These are phyloP conservation scores for Mycosarcoma mackinlayi DNA, from an alignment of 1,284 basidiomycete genomes.

Conservation along the genomic window DNA sequence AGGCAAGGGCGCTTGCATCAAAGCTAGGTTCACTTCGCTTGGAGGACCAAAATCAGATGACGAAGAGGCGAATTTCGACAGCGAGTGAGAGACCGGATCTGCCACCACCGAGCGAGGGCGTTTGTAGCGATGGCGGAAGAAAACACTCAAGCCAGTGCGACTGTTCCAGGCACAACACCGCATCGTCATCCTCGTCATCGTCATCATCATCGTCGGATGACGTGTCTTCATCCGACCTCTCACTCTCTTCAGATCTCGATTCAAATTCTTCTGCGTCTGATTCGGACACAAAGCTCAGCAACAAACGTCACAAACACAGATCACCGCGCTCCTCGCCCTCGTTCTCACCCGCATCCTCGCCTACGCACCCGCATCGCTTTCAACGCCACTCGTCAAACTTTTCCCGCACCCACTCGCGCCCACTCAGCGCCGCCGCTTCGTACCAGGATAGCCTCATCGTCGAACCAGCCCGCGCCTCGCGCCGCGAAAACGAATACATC, in stretches of 20 bases:
- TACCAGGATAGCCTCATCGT: conserved; percentile 73
- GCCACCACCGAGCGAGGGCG: conserved; percentile 32
- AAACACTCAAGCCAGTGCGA: conserved; percentile 1
- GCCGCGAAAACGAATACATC: conserved; percentile 81
- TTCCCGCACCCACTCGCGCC: conserved; percentile 1
- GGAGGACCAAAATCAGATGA: conserved; percentile 17
- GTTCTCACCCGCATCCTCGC: conserved; percentile 2
- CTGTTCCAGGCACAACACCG: conserved; percentile 1
- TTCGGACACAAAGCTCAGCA: neutral
- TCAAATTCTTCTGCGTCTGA: conserved; percentile 2
- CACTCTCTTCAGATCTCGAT: conserved; percentile 22
- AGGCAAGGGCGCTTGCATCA: neutral
- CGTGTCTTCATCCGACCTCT: conserved; percentile 18
- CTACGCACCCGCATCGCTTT: neutral
- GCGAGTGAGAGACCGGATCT: conserved; percentile 45
- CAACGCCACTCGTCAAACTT: neutral
- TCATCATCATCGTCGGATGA: conserved; percentile 13
- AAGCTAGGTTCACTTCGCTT: conserved; percentile 12
- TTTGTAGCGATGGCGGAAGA: neutral
- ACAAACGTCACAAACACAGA: neutral
- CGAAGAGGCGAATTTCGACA: conserved; percentile 26
- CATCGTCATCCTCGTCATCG: conserved; percentile 13
- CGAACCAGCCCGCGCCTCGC: conserved; percentile 83
- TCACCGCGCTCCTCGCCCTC: neutral
- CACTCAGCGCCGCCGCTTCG: neutral